A percentile compares a stretch with the other conserved stretches of the same genome.
phyloP scores from a whole-genome alignment of 441 rosid species.

The Eutrema salsugineum region DNA sequence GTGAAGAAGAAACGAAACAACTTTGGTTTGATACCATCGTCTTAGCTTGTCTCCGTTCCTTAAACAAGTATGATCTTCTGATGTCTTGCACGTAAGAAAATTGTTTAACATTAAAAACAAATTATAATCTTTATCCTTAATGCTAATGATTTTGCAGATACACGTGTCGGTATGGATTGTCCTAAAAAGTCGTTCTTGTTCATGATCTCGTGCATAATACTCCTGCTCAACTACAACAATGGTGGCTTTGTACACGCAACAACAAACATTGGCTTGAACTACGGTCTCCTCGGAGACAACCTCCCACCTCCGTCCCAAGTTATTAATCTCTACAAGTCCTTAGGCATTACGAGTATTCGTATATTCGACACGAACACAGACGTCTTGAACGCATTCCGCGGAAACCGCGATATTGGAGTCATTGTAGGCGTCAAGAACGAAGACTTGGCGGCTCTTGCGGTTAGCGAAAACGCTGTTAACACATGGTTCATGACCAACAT shows the following conservation, averaged over 20 bases:
- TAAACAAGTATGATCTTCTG: neutral
- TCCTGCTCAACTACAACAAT: neutral
- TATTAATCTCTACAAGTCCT: neutral
- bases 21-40: neutral
- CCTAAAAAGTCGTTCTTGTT: neutral
- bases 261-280: conserved; percentile 2
- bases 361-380: conserved; percentile 3
- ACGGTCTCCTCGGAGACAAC: conserved; percentile 29
- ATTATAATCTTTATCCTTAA: neutral
- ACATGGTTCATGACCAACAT: conserved; percentile 32
- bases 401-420: neutral
- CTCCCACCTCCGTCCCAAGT: conserved; percentile 27
- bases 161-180: neutral
- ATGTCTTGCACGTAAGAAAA: neutral
- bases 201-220: neutral
- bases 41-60: neutral
- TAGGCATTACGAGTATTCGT: neutral
- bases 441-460: conserved; percentile 1
- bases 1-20: neutral
- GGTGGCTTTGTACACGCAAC: neutral
- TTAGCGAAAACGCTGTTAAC: neutral
- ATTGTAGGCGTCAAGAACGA: conserved; percentile 11
- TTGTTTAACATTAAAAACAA: neutral
- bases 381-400: conserved; percentile 24
- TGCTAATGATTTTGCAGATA: neutral